A percentile compares a stretch with the other conserved stretches of the same genome.
These are phyloP conservation scores for Vanderwaltozyma polyspora DNA, from an alignment of 805 yeast species.

Conservation along the genomic window DNA sequence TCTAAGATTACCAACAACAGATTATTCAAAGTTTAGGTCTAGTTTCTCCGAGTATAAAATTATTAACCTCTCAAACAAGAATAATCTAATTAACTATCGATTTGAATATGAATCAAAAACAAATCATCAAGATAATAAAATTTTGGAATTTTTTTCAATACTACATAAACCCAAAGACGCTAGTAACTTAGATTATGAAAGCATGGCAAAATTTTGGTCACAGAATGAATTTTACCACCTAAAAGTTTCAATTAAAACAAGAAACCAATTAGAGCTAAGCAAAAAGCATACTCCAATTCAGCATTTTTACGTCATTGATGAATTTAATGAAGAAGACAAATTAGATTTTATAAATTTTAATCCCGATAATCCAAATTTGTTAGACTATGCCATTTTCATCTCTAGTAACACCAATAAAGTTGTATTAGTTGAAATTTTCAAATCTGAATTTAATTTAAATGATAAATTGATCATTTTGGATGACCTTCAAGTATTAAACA, in stretches of 20 bases:
- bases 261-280: conserved; percentile 16
- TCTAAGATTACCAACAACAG: conserved; percentile 18
- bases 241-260: conserved; percentile 26
- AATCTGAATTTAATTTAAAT: conserved; percentile 43
- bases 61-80: conserved; percentile 8
- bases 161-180: conserved; percentile 5
- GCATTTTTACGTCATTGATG: conserved; percentile 24
- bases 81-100: conserved; percentile 18
- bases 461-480: too few relatives aligned
- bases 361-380: conserved; percentile 23
- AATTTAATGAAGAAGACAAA: conserved; percentile 25
- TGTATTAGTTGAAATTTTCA: conserved; percentile 43
- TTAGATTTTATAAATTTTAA: conserved; percentile 13
- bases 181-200: conserved; percentile 6
- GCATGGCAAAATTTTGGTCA: conserved; percentile 5
- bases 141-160: conserved; percentile 24
- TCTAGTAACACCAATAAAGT: conserved; percentile 35
- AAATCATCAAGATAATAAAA: conserved; percentile 19
- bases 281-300: conserved; percentile 24
- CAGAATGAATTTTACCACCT: conserved; percentile 24
- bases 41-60: conserved; percentile 13
- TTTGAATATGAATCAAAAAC: conserved; percentile 17
- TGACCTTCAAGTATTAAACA: conserved; percentile 67
- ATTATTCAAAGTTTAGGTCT: conserved; percentile 21
- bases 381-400: conserved; percentile 39